These are phyloP conservation scores for Umbelopsis sp. DNA, from an alignment of 371 early-diverging fungal species.

Conservation along the genomic window DNA sequence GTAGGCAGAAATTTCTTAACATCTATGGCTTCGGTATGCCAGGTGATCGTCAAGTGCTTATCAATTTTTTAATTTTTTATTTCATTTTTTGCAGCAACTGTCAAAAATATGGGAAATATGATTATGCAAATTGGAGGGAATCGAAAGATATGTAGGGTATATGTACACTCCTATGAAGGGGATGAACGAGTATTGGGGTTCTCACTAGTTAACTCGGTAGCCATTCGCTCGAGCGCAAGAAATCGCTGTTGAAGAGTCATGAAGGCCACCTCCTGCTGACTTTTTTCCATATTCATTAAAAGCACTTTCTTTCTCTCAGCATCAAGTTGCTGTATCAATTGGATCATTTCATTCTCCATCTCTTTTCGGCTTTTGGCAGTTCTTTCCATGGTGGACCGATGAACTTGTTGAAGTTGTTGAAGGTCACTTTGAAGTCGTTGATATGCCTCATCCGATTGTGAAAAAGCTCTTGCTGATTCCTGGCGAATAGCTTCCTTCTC, in stretches of 20 bases:
- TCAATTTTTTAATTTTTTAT: too few relatives aligned
- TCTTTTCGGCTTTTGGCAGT: neutral
- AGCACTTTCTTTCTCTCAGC: neutral
- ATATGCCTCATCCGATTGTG: neutral
- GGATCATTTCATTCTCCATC: conserved; percentile 9
- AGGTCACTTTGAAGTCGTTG: neutral
- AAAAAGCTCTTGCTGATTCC: neutral
- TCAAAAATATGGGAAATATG: too few relatives aligned
- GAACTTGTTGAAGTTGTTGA: neutral
- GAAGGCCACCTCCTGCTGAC: neutral
- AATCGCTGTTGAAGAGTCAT: neutral
- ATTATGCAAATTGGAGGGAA: too few relatives aligned
- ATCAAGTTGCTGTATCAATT: neutral
- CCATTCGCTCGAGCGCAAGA: neutral
- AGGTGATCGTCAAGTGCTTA: too few relatives aligned
- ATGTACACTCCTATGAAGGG: neutral
- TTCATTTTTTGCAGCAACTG: too few relatives aligned
- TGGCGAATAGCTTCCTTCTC: neutral
- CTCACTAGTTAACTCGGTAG: neutral
- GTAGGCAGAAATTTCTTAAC: too few relatives aligned
- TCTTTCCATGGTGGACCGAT: neutral
- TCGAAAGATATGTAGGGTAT: neutral
- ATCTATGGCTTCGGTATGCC: too few relatives aligned
- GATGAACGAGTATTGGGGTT: neutral
- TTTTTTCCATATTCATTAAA: neutral